A percentile compares a stretch with the other conserved stretches of the same genome.
Conservation (phyloP, 257 asterid genomes). For the Ilex aquifolium region DNA sequence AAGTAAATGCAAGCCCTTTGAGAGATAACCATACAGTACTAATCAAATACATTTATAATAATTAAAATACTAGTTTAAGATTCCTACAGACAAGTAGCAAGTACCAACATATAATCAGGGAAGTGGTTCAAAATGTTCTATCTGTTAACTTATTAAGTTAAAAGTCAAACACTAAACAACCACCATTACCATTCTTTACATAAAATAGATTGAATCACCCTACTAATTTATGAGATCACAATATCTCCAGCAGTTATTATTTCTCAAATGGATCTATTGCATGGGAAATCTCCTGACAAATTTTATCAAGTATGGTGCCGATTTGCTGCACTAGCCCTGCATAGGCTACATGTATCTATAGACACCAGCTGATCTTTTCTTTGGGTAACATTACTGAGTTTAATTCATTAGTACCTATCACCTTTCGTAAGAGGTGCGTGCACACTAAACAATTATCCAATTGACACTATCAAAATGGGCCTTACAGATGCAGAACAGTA, state of each 20-base stretch:
- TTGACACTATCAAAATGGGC: constrained; percentile 8
- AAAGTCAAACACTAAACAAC: not conserved
- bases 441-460: constrained; percentile 5
- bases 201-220: not conserved
- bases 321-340: not conserved
- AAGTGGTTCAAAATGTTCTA: no score
- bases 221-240: not conserved
- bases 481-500: constrained; percentile 84
- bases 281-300: not conserved
- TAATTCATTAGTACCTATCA: no score
- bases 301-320: not conserved
- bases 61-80: not conserved
- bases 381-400: no score
- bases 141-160: no score
- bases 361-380: no score
- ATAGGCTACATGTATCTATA: not conserved
- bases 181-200: not conserved
- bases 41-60: not conserved
- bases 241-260: not conserved
- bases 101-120: not conserved
- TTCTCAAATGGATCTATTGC: not conserved
- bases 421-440: not conserved
- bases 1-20: constrained; percentile 14
- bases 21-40: not conserved
- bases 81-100: not conserved